Evolutionary conservation across 2,329 filamentous ascomycete genomes (phyloP).

Genomic region (Monilinia polystroma): DNA sequence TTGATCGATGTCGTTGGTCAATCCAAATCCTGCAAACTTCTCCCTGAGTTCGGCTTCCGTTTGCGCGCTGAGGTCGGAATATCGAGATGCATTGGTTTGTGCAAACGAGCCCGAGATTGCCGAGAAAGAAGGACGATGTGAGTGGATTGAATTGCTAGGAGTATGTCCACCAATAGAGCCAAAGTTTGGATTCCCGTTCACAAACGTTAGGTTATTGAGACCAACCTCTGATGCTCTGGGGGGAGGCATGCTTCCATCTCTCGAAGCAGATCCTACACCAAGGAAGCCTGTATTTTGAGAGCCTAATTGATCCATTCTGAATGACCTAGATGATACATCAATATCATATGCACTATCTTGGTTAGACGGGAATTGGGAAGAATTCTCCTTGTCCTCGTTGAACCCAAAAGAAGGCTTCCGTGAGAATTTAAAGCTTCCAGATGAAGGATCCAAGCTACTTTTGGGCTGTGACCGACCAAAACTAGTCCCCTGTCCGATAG

Average conservation of each 20-base stretch:
- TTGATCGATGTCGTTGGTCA: slow-evolving; percentile 34
- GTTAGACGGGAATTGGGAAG: slow-evolving; percentile 29
- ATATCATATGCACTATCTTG: slow-evolving; percentile 33
- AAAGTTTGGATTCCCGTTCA: slow-evolving; percentile 31
- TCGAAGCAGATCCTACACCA: slow-evolving; percentile 47
- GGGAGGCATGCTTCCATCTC: slow-evolving; percentile 55
- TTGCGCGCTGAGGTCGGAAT: slow-evolving; percentile 30
- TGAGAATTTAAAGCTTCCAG: slow-evolving; percentile 45
- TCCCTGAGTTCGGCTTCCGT: slow-evolving; percentile 36
- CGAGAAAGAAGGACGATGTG: slow-evolving; percentile 48
- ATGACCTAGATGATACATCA: slow-evolving; percentile 30
- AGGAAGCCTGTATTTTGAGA: slow-evolving; percentile 48
- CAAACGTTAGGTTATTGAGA: slow-evolving; percentile 33
- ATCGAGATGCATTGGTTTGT: slow-evolving; percentile 45
- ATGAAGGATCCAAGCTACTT: slow-evolving; percentile 48
- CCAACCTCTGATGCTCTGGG: slow-evolving; percentile 54
- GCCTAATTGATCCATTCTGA: slow-evolving; percentile 33
- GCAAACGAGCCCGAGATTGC: slow-evolving; percentile 49
- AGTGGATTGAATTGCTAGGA: slow-evolving; percentile 48
- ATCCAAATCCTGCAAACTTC: slow-evolving; percentile 34
- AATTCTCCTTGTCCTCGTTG: slow-evolving; percentile 39
- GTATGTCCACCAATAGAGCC: slow-evolving; percentile 42
- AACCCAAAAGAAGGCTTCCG: slow-evolving; percentile 36
- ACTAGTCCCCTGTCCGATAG: slow-evolving; percentile 46
- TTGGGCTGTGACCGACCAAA: slow-evolving; percentile 42